Conservation (phyloP, 441 rosid species). For the Gossypium davidsonii region DNA sequence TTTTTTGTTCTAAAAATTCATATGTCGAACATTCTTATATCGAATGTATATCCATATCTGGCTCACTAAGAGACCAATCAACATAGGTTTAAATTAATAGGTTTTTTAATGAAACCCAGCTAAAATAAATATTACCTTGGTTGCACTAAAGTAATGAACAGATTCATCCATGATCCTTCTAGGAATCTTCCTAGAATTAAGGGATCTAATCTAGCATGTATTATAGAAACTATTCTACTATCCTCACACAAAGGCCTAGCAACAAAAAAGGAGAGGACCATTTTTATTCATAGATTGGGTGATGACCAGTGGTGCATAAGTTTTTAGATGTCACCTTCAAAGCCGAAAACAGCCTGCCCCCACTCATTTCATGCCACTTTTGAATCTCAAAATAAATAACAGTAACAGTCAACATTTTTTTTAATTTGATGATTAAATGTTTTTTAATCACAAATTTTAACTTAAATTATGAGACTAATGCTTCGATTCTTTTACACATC, state of each 20-base stretch:
- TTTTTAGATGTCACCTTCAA: constrained; percentile 15
- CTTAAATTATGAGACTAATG: not conserved
- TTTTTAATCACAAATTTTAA: not conserved
- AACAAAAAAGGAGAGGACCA: not conserved
- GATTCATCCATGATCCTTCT: not conserved
- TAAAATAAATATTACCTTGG: not conserved
- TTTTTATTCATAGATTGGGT: not conserved
- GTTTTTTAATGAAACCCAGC: not conserved
- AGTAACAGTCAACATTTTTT: not conserved
- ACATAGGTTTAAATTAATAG: too few species aligned
- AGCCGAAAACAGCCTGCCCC: not conserved
- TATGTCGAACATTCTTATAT: too few species aligned
- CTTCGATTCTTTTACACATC: not conserved
- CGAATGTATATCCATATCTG: too few species aligned
- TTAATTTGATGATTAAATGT: not conserved
- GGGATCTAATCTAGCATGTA: not conserved
- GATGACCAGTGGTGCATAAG: not conserved
- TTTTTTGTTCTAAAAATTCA: too few species aligned
- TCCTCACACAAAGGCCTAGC: constrained; percentile 12
- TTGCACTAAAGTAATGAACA: not conserved
- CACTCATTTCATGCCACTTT: not conserved
- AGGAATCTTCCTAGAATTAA: not conserved
- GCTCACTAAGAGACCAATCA: too few species aligned
- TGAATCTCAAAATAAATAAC: constrained; percentile 8
- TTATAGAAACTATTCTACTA: not conserved